Percentiles rank a stretch among this genome's conserved stretches.
phyloP scores from a whole-genome alignment of 2,329 filamentous ascomycete species.

The Ophiostoma sp. region DNA sequence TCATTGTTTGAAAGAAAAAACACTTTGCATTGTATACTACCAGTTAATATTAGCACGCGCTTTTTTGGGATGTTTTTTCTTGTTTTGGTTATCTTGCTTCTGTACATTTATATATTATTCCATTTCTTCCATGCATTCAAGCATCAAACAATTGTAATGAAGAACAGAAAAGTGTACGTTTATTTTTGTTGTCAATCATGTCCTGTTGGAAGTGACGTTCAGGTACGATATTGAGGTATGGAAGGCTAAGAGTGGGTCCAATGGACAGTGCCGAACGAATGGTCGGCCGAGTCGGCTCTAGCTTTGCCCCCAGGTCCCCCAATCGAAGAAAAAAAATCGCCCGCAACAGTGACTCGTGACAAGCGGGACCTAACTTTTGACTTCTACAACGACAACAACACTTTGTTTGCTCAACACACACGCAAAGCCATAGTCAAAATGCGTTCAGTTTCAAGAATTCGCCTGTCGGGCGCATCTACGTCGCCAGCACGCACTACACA shows the following conservation, averaged over 20 bases:
- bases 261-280: not conserved
- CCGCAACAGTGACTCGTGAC: slow-evolving; percentile 11
- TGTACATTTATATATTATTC: not conserved
- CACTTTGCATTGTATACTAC: slow-evolving; percentile 22
- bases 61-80: not conserved
- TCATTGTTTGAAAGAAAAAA: not conserved
- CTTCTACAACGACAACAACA: not conserved
- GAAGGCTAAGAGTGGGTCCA: slow-evolving; percentile 12
- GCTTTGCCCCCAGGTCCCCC: not conserved
- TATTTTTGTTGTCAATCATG: not conserved
- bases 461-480: slow-evolving; percentile 15
- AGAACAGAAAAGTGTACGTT: not conserved
- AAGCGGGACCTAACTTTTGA: not conserved
- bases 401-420: not conserved
- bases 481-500: not conserved
- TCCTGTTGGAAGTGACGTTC: not conserved
- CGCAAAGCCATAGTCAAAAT: not conserved
- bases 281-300: slow-evolving; percentile 6
- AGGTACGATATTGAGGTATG: not conserved
- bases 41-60: slow-evolving; percentile 6
- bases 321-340: slow-evolving; percentile 22
- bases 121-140: not conserved
- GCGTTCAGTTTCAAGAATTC: slow-evolving; percentile 18
- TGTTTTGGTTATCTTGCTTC: slow-evolving; percentile 1
- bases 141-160: not conserved